Evolutionary conservation across 2,329 filamentous ascomycete species (phyloP), one percentile per base, ranked within the genome.

Genomic region (Colletotrichum sp.): DNA sequence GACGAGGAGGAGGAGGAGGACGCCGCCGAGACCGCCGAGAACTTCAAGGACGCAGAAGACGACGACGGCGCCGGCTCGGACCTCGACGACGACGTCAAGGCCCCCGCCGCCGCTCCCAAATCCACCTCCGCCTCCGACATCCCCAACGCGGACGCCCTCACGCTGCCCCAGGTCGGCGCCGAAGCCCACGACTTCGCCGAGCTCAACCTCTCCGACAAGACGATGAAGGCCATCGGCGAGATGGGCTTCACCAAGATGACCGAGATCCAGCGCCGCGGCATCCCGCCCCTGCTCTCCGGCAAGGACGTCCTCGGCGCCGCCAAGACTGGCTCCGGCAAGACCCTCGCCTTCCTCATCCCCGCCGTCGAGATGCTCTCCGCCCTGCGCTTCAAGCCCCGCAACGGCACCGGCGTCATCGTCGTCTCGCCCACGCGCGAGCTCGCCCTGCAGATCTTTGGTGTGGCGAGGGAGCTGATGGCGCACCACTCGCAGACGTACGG

Each of bases 201-300:
- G 79, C 89, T 99, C 78, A 95, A 95, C 71, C 90, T 99, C 13
- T 97, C 95, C 2, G 94, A 96, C 28, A 96, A 95, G 85, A 98
- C 96, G 0, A 94, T 96, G 90, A 92, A 94, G 86, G 96, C 96
- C 10, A 96, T 98, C 80, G 82, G 93, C 74, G 95, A 94, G 78
- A 99, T 99, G 96, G 95, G 95, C 16, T 98, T 99, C 83, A 93
- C 94, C 82, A 96, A 90, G 64, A 98, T 99, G 96, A 99, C 97
- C 1, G 95, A 97, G 84, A 98, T 99, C 79, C 97, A 99, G 85
- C 91, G 92, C 80, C 91, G 94, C 82, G 94, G 94, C 15, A 98
- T 99, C 72, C 96, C 96, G 6, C 96, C 96, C 24, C 89, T 98
- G 63, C 89, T 99, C 76, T 95, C 96, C 57, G 97, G 97, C 78